Conservation (phyloP, 1,139 yeast species). For the Yamadazyma dushanensis region DNA sequence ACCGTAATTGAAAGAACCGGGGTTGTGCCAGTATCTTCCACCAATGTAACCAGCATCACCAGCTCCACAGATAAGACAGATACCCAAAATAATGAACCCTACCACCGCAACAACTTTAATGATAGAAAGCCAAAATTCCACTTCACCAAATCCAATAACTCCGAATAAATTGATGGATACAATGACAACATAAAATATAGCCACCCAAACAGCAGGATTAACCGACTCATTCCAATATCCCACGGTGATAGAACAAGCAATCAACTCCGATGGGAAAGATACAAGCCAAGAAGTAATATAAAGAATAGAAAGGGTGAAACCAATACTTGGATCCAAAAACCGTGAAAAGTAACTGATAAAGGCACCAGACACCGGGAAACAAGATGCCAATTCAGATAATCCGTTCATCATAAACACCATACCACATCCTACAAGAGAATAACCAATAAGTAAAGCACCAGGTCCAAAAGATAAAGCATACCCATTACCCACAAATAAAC, state of each 20-base stretch:
- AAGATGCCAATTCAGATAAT: slow-evolving; percentile 61
- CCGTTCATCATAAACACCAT: slow-evolving; percentile 57
- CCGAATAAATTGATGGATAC: slow-evolving; percentile 42
- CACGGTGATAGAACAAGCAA: slow-evolving; percentile 45
- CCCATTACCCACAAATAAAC: slow-evolving; percentile 68
- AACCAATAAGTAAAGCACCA: slow-evolving; percentile 58
- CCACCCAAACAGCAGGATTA: slow-evolving; percentile 47
- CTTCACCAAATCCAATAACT: slow-evolving; percentile 49
- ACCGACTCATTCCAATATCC: slow-evolving; percentile 39
- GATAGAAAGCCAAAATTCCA: slow-evolving; percentile 40
- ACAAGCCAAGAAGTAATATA: slow-evolving; percentile 45
- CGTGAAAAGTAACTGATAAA: slow-evolving; percentile 57
- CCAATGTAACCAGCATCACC: slow-evolving; percentile 45
- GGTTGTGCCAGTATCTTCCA: slow-evolving; percentile 39
- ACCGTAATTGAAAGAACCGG: slow-evolving; percentile 54
- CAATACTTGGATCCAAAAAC: slow-evolving; percentile 65
- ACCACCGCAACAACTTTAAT: slow-evolving; percentile 44
- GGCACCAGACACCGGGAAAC: slow-evolving; percentile 63
- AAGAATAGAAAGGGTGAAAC: slow-evolving; percentile 47
- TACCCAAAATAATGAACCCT: slow-evolving; percentile 42
- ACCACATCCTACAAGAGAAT: slow-evolving; percentile 40
- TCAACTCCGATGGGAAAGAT: slow-evolving; percentile 45
- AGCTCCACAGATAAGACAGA: slow-evolving; percentile 40
- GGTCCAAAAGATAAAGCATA: slow-evolving; percentile 65
- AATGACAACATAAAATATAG: slow-evolving; percentile 38